A percentile compares a stretch with the other conserved stretches of the same genome.
Conservation (phyloP, 192 early-diverging fungal species). For the Diversispora eburnea region DNA sequence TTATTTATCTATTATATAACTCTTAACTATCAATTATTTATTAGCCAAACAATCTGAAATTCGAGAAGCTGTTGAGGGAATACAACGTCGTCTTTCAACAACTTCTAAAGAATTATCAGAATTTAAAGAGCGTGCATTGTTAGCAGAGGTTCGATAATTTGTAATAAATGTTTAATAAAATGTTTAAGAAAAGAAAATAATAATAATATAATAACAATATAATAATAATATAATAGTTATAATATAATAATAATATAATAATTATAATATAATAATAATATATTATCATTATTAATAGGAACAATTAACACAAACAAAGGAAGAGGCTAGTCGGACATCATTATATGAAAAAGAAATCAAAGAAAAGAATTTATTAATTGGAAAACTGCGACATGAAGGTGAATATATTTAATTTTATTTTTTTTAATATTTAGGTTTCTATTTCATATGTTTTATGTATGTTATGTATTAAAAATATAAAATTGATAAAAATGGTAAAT, state of each 20-base stretch:
- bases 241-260: too few species aligned
- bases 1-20: background rate
- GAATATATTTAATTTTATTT: conserved; percentile 7
- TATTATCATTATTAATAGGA: conserved; percentile 44
- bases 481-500: too few species aligned
- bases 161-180: background rate
- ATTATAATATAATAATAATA: background rate
- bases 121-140: conserved; percentile 49
- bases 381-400: conserved; percentile 75
- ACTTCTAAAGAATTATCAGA: conserved; percentile 49
- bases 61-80: conserved; percentile 54
- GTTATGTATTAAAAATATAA: background rate
- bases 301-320: conserved; percentile 51
- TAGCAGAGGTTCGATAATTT: conserved; percentile 50
- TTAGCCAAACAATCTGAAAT: conserved; percentile 55
- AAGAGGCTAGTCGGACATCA: conserved; percentile 48
- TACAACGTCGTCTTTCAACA: conserved; percentile 44
- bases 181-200: too few species aligned
- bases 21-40: conserved; percentile 8
- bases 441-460: too few species aligned
- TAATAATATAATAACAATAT: too few species aligned
- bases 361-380: conserved; percentile 69
- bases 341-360: conserved; percentile 62
- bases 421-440: background rate
- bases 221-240: too few species aligned